phyloP scores from a whole-genome alignment of 495 filamentous ascomycete genomes.

The Penicillium salamii region DNA sequence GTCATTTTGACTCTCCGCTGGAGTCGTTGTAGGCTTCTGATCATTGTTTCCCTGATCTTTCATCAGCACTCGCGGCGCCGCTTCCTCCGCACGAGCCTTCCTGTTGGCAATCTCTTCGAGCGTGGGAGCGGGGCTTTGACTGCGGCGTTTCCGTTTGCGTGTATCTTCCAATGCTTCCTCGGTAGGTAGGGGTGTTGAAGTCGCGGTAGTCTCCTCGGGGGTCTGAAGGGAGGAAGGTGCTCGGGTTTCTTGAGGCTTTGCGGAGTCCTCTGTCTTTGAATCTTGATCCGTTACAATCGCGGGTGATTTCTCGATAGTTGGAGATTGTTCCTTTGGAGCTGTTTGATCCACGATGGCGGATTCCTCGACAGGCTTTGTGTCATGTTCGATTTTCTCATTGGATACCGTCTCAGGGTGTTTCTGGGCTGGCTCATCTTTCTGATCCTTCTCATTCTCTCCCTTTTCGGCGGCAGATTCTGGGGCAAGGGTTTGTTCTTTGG shows the following conservation, averaged over 20 bases:
- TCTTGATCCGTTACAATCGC: too few relatives aligned
- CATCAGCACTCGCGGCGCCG: conserved; percentile 24
- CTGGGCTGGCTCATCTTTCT: not conserved
- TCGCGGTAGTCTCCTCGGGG: conserved; percentile 27
- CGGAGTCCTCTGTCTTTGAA: conserved; percentile 4
- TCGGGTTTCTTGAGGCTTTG: conserved; percentile 15
- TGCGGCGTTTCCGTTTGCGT: conserved; percentile 73
- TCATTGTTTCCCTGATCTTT: conserved; percentile 21
- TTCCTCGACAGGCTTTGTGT: conserved; percentile 6
- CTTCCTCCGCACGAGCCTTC: conserved; percentile 38
- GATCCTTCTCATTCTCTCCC: conserved; percentile 3
- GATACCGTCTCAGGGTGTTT: conserved; percentile 11
- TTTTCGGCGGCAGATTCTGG: not conserved
- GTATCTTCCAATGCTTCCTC: conserved; percentile 53
- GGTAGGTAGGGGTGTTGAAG: conserved; percentile 33
- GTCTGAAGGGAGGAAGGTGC: conserved; percentile 12
- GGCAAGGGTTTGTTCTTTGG: conserved; percentile 5
- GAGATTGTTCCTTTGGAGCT: not conserved
- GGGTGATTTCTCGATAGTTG: too few relatives aligned
- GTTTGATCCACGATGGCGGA: not conserved
- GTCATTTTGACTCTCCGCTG: conserved; percentile 12
- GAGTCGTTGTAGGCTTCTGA: not conserved
- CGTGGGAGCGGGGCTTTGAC: conserved; percentile 62
- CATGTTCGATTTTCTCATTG: conserved; percentile 21
- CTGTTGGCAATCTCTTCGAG: conserved; percentile 43